A percentile compares a stretch with the other conserved stretches of the same genome.
phyloP scores from a whole-genome alignment of 495 filamentous ascomycete genomes.

The Neurospora tetraspora region DNA sequence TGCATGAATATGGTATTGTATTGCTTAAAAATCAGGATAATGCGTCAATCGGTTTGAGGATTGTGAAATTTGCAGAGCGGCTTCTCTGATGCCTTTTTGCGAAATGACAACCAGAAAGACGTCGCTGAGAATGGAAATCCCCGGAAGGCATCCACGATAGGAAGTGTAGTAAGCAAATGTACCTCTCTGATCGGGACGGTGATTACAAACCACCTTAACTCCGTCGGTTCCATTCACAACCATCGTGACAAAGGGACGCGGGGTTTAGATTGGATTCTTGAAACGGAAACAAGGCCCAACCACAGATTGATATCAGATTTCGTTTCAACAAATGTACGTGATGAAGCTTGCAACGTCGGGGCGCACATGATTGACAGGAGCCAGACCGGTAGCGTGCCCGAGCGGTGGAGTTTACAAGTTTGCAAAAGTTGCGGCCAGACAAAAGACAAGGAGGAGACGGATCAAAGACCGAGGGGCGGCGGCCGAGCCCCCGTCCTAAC shows the following conservation, averaged over 20 bases:
- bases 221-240: background rate
- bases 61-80: background rate
- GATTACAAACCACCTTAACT: background rate
- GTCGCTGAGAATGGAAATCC: background rate
- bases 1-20: background rate
- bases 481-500: background rate
- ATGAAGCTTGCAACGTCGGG: background rate
- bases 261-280: background rate
- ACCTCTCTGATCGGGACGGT: background rate
- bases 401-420: background rate
- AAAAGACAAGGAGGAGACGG: background rate
- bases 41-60: background rate
- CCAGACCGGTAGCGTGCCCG: background rate
- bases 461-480: background rate
- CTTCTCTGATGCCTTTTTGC: background rate
- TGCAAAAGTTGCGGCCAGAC: background rate
- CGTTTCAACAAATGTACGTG: background rate
- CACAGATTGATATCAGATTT: background rate
- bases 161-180: background rate
- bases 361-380: background rate
- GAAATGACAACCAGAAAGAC: background rate
- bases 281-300: background rate
- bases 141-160: background rate
- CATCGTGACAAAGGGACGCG: background rate
- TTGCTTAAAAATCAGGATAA: background rate